Evolutionary conservation across 2,329 filamentous ascomycete genomes (phyloP), one percentile per base, ranked within the genome.

Genomic region (Balansia obtecta): DNA sequence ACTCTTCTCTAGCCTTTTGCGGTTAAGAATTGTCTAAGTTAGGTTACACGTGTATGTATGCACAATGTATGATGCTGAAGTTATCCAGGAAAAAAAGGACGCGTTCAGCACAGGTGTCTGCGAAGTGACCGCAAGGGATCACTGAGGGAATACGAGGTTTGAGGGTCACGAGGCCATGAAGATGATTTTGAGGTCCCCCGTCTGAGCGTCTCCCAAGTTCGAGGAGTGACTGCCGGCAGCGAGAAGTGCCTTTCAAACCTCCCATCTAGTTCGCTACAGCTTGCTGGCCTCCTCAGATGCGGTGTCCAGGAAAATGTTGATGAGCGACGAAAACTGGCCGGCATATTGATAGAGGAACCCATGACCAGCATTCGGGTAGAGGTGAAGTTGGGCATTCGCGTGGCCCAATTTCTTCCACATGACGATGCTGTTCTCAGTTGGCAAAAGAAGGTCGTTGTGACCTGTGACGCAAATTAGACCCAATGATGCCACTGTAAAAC

Each of bases 291-390:
- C 33, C 10, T 38, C 49, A 4, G 39, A 22, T 15, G 40, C 20
- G 41, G 41, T 44, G 15, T 57, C 59, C 40, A 67, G 54, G 39
- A 67, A 68, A 13, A 56, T 49, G 50, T 66, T 67, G n/a, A 67
- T 55, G 22, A 65, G 42, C 22, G 52, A 55, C 1, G 65, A 57
- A 50, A 68, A 63, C 6, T 63, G 56, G 6, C 54, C 51, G 9
- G 64, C 63, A 48, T 65, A 64, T 45, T 67, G 65, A 34, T 55
- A 68, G 10, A 66, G 57, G 43, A 68, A 68, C 0, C 64, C 66
- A 49, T 68, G 65, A 6, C 65, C 66, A 20, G 64, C 62, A 50
- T 67, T 60, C 1, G 66, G 63, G 43, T 61, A 68, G 5, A 68
- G 27, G 47, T 66, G 64, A 33, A 68, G 55, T 42, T 63, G 63